Conservation (phyloP, 768 basidiomycete species). For the Lactifluus pinguis region DNA sequence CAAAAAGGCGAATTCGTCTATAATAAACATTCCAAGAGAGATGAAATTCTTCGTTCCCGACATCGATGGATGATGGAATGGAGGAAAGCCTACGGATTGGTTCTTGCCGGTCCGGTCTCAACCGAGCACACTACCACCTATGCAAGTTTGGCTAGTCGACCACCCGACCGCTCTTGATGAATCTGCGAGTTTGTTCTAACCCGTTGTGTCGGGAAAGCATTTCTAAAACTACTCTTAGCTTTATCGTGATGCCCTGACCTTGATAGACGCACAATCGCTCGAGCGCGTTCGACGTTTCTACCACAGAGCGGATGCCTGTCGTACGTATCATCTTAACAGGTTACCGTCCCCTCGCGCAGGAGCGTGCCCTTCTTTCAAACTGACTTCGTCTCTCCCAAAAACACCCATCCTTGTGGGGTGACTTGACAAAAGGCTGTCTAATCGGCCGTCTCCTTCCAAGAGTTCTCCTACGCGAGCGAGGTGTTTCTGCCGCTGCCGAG, state of each 20-base stretch:
- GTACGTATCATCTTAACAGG: conserved; percentile 34
- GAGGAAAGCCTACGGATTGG: not conserved
- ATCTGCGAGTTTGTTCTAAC: conserved; percentile 1
- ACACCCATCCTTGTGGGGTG: not conserved
- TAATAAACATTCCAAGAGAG: conserved; percentile 85
- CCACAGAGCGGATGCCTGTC: conserved; percentile 65
- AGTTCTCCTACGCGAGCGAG: conserved; percentile 51
- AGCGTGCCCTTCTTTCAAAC: not conserved
- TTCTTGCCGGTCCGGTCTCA: not conserved
- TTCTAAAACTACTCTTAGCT: conserved; percentile 33
- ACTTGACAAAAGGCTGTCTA: conserved; percentile 46
- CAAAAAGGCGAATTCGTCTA: conserved; percentile 66
- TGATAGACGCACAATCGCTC: conserved; percentile 49
- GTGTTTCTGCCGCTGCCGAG: conserved; percentile 34
- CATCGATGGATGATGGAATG: not conserved
- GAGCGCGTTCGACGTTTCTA: conserved; percentile 56
- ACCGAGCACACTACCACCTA: not conserved
- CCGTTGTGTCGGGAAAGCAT: not conserved
- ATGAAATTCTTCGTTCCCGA: conserved; percentile 32
- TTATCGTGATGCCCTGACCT: conserved; percentile 48
- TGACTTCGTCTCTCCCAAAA: not conserved
- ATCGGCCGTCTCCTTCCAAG: conserved; percentile 69
- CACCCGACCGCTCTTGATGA: conserved; percentile 14
- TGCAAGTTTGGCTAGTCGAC: conserved; percentile 15
- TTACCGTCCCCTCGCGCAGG: not conserved